phyloP scores from a whole-genome alignment of 768 basidiomycete genomes.

The Podaxis sp. region DNA sequence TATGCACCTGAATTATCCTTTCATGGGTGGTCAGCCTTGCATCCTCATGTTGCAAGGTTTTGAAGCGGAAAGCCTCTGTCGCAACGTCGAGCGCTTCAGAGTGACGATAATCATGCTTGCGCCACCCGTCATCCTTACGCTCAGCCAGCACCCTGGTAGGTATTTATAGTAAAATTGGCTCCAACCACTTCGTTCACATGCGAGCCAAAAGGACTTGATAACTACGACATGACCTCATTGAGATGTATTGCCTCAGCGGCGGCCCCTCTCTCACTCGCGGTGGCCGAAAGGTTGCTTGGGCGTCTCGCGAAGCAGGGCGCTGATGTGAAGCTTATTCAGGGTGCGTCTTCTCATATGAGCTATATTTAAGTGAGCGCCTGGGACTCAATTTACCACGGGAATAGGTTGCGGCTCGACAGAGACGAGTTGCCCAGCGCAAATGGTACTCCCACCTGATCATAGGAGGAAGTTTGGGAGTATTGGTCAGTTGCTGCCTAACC shows the following conservation, averaged over 20 bases:
- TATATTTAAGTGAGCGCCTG: background rate
- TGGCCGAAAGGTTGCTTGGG: constrained; percentile 37
- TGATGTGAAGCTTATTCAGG: constrained; percentile 20
- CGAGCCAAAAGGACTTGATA: constrained; percentile 34
- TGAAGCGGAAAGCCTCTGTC: constrained; percentile 49
- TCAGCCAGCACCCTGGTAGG: constrained; percentile 53
- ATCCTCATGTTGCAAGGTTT: constrained; percentile 50
- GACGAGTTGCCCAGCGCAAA: constrained; percentile 52
- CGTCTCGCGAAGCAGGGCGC: constrained; percentile 16
- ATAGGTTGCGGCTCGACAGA: constrained; percentile 62
- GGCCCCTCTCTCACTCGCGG: constrained; percentile 56
- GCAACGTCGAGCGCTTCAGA: constrained; percentile 50
- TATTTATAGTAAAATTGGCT: background rate
- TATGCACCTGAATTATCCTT: constrained; percentile 42
- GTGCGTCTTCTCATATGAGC: constrained; percentile 9
- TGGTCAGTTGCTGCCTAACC: constrained; percentile 56
- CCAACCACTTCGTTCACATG: background rate
- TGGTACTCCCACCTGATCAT: constrained; percentile 37
- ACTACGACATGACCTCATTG: constrained; percentile 53
- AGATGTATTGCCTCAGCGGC: constrained; percentile 54
- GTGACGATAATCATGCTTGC: constrained; percentile 49
- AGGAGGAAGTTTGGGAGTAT: constrained; percentile 46
- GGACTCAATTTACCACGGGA: background rate
- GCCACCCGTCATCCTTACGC: constrained; percentile 62
- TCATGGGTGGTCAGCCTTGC: constrained; percentile 36